Evolutionary conservation across 2,329 filamentous ascomycete genomes (phyloP), one percentile per base, ranked within the genome.

Genomic region (Pseudogymnoascus sp.): DNA sequence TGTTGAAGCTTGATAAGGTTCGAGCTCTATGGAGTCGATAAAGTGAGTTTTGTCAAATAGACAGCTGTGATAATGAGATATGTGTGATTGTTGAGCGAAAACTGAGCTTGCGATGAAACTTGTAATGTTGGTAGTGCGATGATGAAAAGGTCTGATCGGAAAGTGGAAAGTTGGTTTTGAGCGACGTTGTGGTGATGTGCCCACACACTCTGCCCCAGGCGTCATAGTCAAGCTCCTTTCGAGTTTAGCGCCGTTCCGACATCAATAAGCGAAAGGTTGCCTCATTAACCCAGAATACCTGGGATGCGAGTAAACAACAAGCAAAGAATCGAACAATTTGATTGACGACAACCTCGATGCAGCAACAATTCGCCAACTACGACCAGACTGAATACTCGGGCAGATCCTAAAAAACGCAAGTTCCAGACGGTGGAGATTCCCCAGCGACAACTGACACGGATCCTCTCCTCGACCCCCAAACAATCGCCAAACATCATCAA

Each of bases 1-100:
- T 91, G 69, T 71, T 71, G 36, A 69, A 66, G 38, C 53, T 53
- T 58, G 57, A 53, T 59, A 57, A 57, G 33, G 39, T 37, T 37
- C 20, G 61, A 50, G 41, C 41, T 60, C 39, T 39, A 18, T 35
- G 30, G 7, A 22, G 57, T 50, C 25, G 30, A 28, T 18, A 37
- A n/a, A 61, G 41, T 15, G 30, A 38, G 25, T 60, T 60, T 41
- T 15, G 38, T 36, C 36, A 37, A 43, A 37, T 22, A 59, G 22
- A 47, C 47, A 33, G 28, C 11, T 53, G 47, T 53, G 35, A 41
- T 68, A 66, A 66, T 66, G 58, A 66, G 67, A 64, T 69, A 68
- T 65, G 68, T 69, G 68, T 69, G 65, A 66, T 61, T 61, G 62
- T 39, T 53, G 47, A 53, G 37, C 35, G 57, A 22, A 58, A 39